These are phyloP conservation scores for Diaporthe vexans DNA, from an alignment of 2,329 filamentous ascomycete species.

Conservation along the genomic window DNA sequence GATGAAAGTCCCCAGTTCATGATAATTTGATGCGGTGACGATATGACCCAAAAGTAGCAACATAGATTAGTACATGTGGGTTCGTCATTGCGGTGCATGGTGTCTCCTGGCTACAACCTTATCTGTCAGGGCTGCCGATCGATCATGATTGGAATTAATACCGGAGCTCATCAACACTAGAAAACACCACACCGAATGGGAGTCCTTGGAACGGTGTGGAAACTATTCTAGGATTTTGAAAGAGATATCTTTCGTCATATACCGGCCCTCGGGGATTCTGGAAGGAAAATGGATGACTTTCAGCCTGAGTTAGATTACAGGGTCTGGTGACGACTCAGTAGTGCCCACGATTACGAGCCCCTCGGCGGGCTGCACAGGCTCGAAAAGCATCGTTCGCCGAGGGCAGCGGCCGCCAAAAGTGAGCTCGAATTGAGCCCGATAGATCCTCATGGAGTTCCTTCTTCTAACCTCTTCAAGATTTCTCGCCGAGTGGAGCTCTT, in stretches of 20 bases:
- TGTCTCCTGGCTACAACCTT: too few relatives aligned
- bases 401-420: background rate
- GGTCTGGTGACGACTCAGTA: slow-evolving; percentile 6
- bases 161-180: background rate
- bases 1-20: too few relatives aligned
- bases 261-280: background rate
- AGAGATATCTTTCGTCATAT: background rate
- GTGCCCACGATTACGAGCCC: slow-evolving; percentile 15
- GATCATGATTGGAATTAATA: background rate
- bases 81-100: background rate
- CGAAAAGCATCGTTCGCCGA: background rate
- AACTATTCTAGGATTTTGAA: too few relatives aligned
- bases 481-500: background rate
- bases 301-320: slow-evolving; percentile 11
- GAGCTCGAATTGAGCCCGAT: too few relatives aligned
- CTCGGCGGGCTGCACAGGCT: background rate
- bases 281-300: background rate
- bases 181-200: background rate
- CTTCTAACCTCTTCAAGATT: background rate
- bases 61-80: background rate
- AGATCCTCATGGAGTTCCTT: too few relatives aligned
- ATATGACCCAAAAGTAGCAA: background rate
- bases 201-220: background rate
- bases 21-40: background rate
- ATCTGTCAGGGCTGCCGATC: background rate